Evolutionary conservation across 2,329 filamentous ascomycete genomes (phyloP).

Genomic region (Blastomyces gilchristii): DNA sequence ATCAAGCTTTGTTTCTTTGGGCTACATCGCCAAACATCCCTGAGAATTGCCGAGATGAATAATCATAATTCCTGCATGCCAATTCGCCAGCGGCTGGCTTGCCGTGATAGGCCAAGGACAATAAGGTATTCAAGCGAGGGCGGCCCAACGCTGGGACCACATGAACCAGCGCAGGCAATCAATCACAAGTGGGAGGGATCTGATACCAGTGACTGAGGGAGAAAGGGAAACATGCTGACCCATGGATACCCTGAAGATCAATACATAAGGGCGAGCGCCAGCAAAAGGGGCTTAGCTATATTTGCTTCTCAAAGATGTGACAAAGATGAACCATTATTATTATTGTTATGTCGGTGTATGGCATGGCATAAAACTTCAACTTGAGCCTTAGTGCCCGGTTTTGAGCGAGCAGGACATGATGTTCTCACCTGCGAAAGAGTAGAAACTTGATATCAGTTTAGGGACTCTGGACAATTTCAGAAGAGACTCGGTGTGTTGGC

Average conservation of each 20-base stretch:
- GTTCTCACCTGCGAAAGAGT: neutral
- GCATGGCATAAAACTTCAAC: neutral
- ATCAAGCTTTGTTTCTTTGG: neutral
- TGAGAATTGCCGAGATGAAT: neutral
- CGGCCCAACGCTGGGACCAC: neutral
- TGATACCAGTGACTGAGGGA: neutral
- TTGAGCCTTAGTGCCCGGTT: neutral
- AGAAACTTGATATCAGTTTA: neutral
- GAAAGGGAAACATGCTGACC: neutral
- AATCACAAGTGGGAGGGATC: neutral
- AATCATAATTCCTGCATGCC: neutral
- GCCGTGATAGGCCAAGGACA: neutral
- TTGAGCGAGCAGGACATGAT: neutral
- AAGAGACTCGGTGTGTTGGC: neutral
- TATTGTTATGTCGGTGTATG: neutral
- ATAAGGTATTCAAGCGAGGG: neutral
- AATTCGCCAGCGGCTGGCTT: neutral
- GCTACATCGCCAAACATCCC: neutral
- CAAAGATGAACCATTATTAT: neutral
- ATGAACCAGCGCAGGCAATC: neutral
- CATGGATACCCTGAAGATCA: neutral
- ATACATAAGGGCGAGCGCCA: neutral
- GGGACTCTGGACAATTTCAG: neutral
- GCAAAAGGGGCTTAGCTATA: neutral
- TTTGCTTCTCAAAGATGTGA: neutral